These are phyloP conservation scores for Blastocladiella emersonii DNA, from an alignment of 371 early-diverging fungal species.

Conservation along the genomic window DNA sequence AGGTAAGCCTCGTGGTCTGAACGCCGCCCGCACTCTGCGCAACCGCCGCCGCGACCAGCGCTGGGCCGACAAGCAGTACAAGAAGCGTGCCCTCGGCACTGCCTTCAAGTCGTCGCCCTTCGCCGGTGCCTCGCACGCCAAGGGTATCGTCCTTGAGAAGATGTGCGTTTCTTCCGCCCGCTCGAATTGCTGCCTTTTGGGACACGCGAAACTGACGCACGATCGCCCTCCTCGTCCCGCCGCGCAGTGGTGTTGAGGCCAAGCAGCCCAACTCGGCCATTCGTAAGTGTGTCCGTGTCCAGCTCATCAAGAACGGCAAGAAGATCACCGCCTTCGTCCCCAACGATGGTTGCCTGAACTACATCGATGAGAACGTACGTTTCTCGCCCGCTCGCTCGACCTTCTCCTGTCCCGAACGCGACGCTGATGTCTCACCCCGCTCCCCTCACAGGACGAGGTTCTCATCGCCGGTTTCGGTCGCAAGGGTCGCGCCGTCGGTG, in stretches of 20 bases:
- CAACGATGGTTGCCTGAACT: conserved; percentile 99
- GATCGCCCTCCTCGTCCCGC: background rate
- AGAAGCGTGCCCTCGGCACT: conserved; percentile 96
- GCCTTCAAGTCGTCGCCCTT: conserved; percentile 95
- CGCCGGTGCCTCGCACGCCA: conserved; percentile 98
- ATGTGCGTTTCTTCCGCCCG: conserved; percentile 46
- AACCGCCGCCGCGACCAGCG: conserved; percentile 88
- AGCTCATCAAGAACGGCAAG: conserved; percentile 99
- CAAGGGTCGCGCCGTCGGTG: conserved; percentile 90
- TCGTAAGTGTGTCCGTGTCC: conserved; percentile 99
- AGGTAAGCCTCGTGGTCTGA: conserved; percentile 45
- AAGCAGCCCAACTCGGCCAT: conserved; percentile 99
- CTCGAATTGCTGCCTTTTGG: background rate
- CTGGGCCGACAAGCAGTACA: conserved; percentile 98
- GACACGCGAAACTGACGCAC: background rate
- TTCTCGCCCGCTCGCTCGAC: conserved; percentile 14
- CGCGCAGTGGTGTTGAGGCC: conserved; percentile 95
- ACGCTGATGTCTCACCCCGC: background rate
- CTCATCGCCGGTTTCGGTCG: conserved; percentile 95
- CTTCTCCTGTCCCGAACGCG: conserved; percentile 22
- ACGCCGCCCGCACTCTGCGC: conserved; percentile 52
- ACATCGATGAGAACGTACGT: conserved; percentile 85
- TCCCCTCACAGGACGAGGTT: conserved; percentile 57
- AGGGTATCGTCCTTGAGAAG: conserved; percentile 99
- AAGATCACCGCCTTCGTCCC: conserved; percentile 99